phyloP scores from a whole-genome alignment of 2,329 filamentous ascomycete species.

The Penicillium hesseltinei region DNA sequence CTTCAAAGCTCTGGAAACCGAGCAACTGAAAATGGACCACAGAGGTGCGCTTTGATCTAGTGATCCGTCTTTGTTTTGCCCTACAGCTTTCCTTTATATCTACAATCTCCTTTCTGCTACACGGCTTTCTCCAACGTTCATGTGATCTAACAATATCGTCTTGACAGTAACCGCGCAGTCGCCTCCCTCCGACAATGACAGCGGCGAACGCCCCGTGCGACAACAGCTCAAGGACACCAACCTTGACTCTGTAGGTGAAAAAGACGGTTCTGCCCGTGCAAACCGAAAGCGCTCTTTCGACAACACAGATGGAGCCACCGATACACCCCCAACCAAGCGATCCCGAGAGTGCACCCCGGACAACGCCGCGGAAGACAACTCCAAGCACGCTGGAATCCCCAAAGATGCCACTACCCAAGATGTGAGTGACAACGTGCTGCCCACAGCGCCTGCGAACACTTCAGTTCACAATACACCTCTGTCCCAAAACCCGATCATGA shows the following conservation, averaged over 20 bases:
- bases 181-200: slow-evolving; percentile 39
- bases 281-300: slow-evolving; percentile 38
- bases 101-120: not conserved
- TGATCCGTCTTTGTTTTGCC: not conserved
- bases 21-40: slow-evolving; percentile 4
- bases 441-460: not conserved
- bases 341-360: slow-evolving; percentile 43
- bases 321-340: slow-evolving; percentile 40
- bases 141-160: slow-evolving; percentile 11
- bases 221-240: slow-evolving; percentile 62
- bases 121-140: not conserved
- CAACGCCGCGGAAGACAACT: slow-evolving; percentile 8
- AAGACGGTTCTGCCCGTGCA: slow-evolving; percentile 9
- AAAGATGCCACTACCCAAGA: not conserved
- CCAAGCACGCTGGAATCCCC: slow-evolving; percentile 3
- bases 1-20: slow-evolving; percentile 1
- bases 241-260: slow-evolving; percentile 45
- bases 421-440: not conserved
- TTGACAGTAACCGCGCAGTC: slow-evolving; percentile 25
- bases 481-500: not conserved
- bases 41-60: not conserved
- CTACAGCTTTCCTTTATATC: not conserved
- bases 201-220: slow-evolving; percentile 57
- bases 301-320: slow-evolving; percentile 27
- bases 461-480: not conserved